Conservation (phyloP, 106 monocot species). For the Dioscorea zingiberensis region DNA sequence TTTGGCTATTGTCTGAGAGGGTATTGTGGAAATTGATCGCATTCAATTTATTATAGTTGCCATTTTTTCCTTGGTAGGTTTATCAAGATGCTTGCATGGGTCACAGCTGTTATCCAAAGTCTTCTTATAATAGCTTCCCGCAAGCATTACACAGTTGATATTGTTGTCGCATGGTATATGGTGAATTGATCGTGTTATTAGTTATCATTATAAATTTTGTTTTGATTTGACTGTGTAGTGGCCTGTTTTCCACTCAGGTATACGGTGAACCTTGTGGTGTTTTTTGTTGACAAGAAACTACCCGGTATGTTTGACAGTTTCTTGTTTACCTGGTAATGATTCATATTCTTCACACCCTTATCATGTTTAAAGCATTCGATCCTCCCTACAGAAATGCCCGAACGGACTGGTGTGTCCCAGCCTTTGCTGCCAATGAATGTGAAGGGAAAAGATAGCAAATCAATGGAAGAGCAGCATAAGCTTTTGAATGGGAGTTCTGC, state of each 20-base stretch:
- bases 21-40: too few relatives aligned
- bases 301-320: constrained; percentile 39
- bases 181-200: not conserved
- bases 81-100: constrained; percentile 68
- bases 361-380: too few relatives aligned
- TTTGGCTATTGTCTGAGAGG: too few relatives aligned
- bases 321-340: not conserved
- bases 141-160: constrained; percentile 85
- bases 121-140: constrained; percentile 79
- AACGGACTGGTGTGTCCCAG: constrained; percentile 32
- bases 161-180: constrained; percentile 80
- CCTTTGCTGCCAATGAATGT: constrained; percentile 52
- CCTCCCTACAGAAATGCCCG: constrained; percentile 65
- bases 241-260: constrained; percentile 37
- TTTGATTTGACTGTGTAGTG: not conserved
- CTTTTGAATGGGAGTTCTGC: constrained; percentile 56
- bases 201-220: not conserved
- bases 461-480: constrained; percentile 56
- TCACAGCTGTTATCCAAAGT: constrained; percentile 59
- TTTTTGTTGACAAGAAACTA: constrained; percentile 75
- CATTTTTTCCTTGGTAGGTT: constrained; percentile 25
- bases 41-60: too few relatives aligned
- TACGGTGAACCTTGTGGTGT: constrained; percentile 88
- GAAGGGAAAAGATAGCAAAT: constrained; percentile 62
- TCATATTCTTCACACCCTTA: too few relatives aligned